phyloP scores from a whole-genome alignment of 1,284 basidiomycete species.

The Ganoderma meredithae region DNA sequence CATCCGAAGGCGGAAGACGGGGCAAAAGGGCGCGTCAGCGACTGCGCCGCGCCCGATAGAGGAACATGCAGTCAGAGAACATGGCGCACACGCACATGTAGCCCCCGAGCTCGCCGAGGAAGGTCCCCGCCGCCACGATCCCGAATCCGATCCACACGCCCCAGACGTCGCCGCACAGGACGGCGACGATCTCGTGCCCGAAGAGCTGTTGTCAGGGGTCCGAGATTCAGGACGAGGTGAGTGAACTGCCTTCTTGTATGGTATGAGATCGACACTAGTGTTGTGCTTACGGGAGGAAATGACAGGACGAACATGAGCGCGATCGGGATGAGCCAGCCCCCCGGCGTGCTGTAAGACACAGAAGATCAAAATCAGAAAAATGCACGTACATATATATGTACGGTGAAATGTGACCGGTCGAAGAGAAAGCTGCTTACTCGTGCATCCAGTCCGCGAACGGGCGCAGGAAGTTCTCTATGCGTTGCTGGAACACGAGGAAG shows the following conservation, averaged over 20 bases:
- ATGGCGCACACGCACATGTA: conserved; percentile 55
- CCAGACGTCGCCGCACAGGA: conserved; percentile 79
- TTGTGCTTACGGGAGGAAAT: conserved; percentile 68
- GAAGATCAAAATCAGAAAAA: no score
- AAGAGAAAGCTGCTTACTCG: conserved; percentile 38
- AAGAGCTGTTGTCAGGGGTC: conserved; percentile 55
- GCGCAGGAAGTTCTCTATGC: conserved; percentile 61
- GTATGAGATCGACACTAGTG: background rate
- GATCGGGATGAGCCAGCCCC: conserved; percentile 88
- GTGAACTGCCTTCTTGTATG: no score
- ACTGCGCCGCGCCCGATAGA: background rate
- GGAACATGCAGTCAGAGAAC: background rate
- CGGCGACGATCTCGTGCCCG: conserved; percentile 78
- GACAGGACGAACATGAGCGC: conserved; percentile 80
- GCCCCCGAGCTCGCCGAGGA: conserved; percentile 73
- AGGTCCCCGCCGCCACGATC: conserved; percentile 71
- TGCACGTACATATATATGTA: background rate
- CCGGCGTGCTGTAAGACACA: conserved; percentile 31
- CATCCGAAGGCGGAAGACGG: no score
- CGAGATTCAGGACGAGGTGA: background rate
- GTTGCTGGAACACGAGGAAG: conserved; percentile 58
- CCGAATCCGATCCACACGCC: conserved; percentile 72
- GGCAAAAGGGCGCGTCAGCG: conserved; percentile 32
- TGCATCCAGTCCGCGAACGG: conserved; percentile 61
- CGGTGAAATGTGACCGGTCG: background rate